These are phyloP conservation scores for Epichloe sp. DNA, from an alignment of 2,329 filamentous ascomycete species.

Conservation along the genomic window DNA sequence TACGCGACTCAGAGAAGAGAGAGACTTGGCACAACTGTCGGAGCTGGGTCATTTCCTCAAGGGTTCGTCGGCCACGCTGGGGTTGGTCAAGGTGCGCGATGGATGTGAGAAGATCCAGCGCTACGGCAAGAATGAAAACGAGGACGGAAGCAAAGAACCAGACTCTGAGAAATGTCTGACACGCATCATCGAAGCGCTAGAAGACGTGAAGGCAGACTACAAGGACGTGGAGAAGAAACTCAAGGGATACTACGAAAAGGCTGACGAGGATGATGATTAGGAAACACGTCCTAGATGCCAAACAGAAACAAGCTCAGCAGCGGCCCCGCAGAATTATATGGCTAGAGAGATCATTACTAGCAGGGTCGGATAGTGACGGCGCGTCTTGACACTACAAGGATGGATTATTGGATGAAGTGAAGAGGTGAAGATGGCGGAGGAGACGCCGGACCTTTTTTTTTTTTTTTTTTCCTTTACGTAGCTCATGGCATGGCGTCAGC, in stretches of 20 bases:
- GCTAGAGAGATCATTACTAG: not conserved
- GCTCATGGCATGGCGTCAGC: conserved; percentile 1
- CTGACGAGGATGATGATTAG: conserved; percentile 10
- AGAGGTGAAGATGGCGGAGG: not conserved
- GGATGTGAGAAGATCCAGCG: conserved; percentile 95
- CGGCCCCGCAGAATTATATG: not conserved
- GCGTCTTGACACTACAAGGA: too few relatives aligned
- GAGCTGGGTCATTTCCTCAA: conserved; percentile 91
- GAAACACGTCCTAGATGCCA: not conserved
- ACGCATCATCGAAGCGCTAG: conserved; percentile 57
- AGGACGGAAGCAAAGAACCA: conserved; percentile 54
- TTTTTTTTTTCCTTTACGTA: not conserved
- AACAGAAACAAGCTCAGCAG: not conserved
- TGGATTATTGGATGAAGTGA: not conserved
- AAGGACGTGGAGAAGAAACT: conserved; percentile 57
- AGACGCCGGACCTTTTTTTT: not conserved
- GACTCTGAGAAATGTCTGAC: conserved; percentile 56
- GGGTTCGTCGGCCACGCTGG: conserved; percentile 88
- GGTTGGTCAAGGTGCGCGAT: conserved; percentile 80
- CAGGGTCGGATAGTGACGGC: not conserved
- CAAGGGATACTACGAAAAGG: conserved; percentile 45
- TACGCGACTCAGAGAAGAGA: conserved; percentile 37
- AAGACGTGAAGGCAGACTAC: conserved; percentile 64
- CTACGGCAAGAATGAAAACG: conserved; percentile 70
- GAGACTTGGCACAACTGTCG: conserved; percentile 64